Evolutionary conservation across 768 basidiomycete genomes (phyloP), one percentile per base, ranked within the genome.

Genomic region (Floccularia luteovirens): DNA sequence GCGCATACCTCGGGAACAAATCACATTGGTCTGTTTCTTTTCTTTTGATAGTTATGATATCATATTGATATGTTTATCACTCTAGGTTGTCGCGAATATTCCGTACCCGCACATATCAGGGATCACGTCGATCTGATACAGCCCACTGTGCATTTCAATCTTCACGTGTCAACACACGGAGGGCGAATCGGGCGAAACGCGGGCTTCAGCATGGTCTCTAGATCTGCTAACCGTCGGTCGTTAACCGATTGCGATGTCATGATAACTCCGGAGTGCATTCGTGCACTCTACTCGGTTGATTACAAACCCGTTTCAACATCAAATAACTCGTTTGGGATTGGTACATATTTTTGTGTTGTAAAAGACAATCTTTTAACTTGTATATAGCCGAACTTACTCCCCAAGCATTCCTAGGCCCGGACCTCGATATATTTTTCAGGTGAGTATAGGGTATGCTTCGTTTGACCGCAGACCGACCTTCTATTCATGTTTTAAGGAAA

Each of bases 91-190:
- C 56, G 64, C 17, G 57, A 51, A 22, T 69, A 69, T 44, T 59
- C 61, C 25, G 50, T 70, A 21, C 67, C 68, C 10, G 60, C 51
- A n/a, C 61, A 69, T 43, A 48, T 74, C 32, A 49, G 53, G 12
- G 51, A 59, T 13, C 69, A 72, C 39, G 51, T 75, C 39, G 71
- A 66, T 34, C 39, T 70, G 14, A 58, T 70, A 41, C 57, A 59
- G 10, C 67, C 67, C 11, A 61, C 67, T 12, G 57, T 70, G 4
- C 63, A 67, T 42, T 67, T 70, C 47, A 61, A 62, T 42, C 57
- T 59, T 36, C 48, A 47, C n/a, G n/a, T n/a, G n/a, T n/a, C n/a
- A n/a, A n/a, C n/a, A n/a, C n/a, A n/a, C n/a, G n/a, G n/a, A n/a
- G n/a, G n/a, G n/a, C n/a, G n/a, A n/a, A n/a, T n/a, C n/a, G n/a